Base-by-base conservation (phyloP, 345 rosid genomes). In the Murraya paniculata region DNA sequence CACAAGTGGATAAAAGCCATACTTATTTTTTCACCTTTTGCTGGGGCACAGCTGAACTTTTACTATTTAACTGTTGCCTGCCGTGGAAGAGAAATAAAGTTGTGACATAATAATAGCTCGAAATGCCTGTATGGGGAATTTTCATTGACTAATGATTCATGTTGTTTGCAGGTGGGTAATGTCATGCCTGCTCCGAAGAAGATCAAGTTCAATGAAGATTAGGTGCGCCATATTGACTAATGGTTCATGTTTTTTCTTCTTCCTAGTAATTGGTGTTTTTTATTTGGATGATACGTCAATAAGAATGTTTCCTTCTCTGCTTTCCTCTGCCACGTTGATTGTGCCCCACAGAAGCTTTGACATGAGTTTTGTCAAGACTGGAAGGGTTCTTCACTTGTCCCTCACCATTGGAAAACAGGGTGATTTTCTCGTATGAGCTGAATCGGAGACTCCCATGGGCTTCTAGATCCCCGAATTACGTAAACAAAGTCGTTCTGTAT, bases 121-220 rank as follows among this genome's bases (percentile, higher is more conserved):
- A 31, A 45, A 18, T 61, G 19, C 39, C 31, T 3, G 31, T 13
- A 73, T 11, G 16, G 28, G 5, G 68, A 25, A 50, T 50, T 50
- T 30, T 56, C n/a, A 2, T 25, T 48, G 27, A 48, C 24, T 64
- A 31, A 48, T 76, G 64, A 56, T 30, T 45, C 24, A 18, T 59
- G 70, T 38, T 74, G 65, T 75, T 62, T 82, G 60, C 87, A 95
- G 97, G 95, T 91, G 58, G 98, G 98, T 75, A 81, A 82, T 38
- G 50, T 81, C 11, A 85, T 82, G 68, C 84, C 89, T 60, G 78
- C 87, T 18, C 91, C 97, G 0, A 93, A 93, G 90, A 94, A 87
- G 94, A 90, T 93, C 48, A 90, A 88, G 88, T 94, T 94, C 76
- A 85, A 85, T 72, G 88, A 88, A 82, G 93, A 89, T 39, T 90